phyloP scores from a whole-genome alignment of 1,139 yeast species.

The Protomyces pachydermus region DNA sequence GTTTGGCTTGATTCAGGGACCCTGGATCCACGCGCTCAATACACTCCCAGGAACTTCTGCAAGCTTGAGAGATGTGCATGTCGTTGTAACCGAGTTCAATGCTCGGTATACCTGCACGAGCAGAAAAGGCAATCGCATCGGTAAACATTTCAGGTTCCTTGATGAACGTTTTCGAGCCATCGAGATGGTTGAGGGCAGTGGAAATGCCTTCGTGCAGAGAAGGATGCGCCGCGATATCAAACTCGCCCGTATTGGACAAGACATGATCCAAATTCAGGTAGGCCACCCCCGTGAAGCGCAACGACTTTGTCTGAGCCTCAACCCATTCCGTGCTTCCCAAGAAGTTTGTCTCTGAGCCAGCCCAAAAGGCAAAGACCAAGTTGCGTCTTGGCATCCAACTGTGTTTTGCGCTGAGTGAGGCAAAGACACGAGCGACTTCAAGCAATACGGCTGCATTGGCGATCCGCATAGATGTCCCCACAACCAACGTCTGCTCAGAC shows the following conservation, averaged over 20 bases:
- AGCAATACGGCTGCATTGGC: conserved; percentile 72
- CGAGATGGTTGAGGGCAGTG: conserved; percentile 45
- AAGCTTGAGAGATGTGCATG: neutral
- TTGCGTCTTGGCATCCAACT: conserved; percentile 84
- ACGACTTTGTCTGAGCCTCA: conserved; percentile 51
- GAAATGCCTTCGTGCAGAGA: conserved; percentile 49
- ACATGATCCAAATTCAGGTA: conserved; percentile 76
- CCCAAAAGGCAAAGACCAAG: conserved; percentile 79
- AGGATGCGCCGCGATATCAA: conserved; percentile 65
- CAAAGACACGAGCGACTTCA: conserved; percentile 65
- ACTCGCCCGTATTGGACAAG: conserved; percentile 52
- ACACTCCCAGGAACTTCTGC: conserved; percentile 20
- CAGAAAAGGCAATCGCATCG: conserved; percentile 40
- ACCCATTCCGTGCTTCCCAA: conserved; percentile 85
- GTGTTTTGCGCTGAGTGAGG: conserved; percentile 58
- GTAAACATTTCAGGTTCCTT: conserved; percentile 27
- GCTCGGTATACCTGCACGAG: conserved; percentile 39
- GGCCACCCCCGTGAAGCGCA: conserved; percentile 60
- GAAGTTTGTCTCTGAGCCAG: conserved; percentile 72
- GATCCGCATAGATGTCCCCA: conserved; percentile 71
- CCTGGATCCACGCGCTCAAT: conserved; percentile 32
- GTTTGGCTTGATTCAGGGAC: conserved; percentile 53
- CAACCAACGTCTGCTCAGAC: conserved; percentile 65
- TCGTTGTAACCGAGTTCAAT: conserved; percentile 1
- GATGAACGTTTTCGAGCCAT: conserved; percentile 33